Percentiles rank a stretch among this genome's conserved stretches.
phyloP scores from a whole-genome alignment of 371 early-diverging fungal genomes.

The Mortierella sp. region DNA sequence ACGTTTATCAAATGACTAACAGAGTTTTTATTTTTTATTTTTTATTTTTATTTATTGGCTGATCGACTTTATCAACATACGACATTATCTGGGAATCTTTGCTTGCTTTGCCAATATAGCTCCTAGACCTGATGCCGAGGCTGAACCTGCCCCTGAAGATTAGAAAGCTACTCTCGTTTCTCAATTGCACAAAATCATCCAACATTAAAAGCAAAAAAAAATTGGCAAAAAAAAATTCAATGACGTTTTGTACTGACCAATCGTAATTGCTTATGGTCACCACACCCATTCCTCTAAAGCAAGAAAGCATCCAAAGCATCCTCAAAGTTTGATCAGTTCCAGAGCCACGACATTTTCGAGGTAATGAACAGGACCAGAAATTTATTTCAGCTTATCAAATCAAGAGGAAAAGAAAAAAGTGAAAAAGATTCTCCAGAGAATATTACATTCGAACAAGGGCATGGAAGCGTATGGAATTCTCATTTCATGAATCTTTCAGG shows the following conservation, averaged over 20 bases:
- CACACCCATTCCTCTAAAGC: no score
- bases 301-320: neutral
- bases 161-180: constrained; percentile 15
- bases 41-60: neutral
- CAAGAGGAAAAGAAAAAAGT: neutral
- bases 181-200: neutral
- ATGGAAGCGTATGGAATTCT: neutral
- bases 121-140: constrained; percentile 43
- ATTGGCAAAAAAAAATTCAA: neutral
- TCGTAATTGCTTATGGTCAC: constrained; percentile 4
- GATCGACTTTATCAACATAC: neutral
- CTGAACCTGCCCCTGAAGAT: constrained; percentile 42
- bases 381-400: neutral
- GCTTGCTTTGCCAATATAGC: neutral
- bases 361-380: neutral
- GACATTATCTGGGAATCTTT: neutral
- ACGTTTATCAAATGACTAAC: neutral
- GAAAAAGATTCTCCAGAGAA: neutral
- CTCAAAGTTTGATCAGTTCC: neutral
- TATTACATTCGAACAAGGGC: neutral
- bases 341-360: neutral
- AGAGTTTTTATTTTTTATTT: constrained; percentile 1
- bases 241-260: constrained; percentile 8
- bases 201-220: constrained; percentile 6
- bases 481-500: no score